Evolutionary conservation across 495 filamentous ascomycete species (phyloP), one percentile per base, ranked within the genome.

Genomic region (Lasiosphaeria hispida): DNA sequence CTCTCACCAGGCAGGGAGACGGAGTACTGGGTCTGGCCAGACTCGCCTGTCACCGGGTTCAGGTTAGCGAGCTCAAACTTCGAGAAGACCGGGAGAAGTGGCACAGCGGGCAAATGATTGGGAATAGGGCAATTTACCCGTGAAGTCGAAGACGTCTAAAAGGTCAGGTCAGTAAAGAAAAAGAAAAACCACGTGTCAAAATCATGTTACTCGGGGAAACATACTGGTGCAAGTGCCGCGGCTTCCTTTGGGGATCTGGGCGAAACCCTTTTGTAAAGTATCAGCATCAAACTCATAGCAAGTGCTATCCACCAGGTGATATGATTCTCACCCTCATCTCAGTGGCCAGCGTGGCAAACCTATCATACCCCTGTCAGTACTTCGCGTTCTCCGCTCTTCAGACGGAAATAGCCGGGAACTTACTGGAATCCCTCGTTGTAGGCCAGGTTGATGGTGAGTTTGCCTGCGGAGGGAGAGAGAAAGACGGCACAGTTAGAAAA

Each of bases 371-470:
- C 23, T 30, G 23, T 30, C 23, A 30, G 23, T 30, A 1, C 3
- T 11, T 7, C 3, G 23, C 1, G 47, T 49, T n/a, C 34, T 30
- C 10, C 15, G 10, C 11, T 8, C 1, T 8, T n/a, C 23, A 10
- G 13, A 15, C 7, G n/a, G 15, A 1, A 9, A 35, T 11, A 19
- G 38, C 8, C n/a, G 35, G 48, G 6, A 7, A 14, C n/a, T n/a
- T 35, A 53, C 38, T 53, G 50, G 50, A 53, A 53, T 18, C 50
- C 50, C 36, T 53, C 37, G 37, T 40, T 18, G 13, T 30, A 53
- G 23, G 36, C 50, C 10, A 53, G 15, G 37, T 53, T 53, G 50
- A 53, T 13, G 37, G 50, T 53, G 15, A 53, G 50, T 39, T 53
- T 42, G 50, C 17, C 23, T 30, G 23, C 23, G 23, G 23, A n/a